phyloP scores from a whole-genome alignment of 306 rosid genomes.

The Cicer arietinum region DNA sequence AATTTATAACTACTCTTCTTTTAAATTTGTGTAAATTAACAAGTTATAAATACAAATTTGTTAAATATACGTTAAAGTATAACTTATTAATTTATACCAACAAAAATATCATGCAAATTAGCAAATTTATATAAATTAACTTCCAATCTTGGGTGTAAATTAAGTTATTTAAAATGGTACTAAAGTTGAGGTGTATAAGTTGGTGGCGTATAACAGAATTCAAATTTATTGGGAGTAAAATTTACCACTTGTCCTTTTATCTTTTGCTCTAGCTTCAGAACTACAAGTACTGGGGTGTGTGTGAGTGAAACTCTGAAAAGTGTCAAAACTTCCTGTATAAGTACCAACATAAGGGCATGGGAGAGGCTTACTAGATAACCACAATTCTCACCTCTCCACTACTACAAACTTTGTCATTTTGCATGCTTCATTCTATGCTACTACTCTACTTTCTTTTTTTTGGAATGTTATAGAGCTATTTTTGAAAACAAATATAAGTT shows the following conservation, averaged over 20 bases:
- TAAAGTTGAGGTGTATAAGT: not conserved
- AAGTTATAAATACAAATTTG: too few species aligned
- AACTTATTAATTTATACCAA: too few species aligned
- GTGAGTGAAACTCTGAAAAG: constrained; percentile 46
- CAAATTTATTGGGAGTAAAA: constrained; percentile 15
- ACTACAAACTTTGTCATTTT: constrained; percentile 8
- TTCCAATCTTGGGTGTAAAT: too few species aligned
- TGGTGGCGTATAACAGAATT: constrained; percentile 37
- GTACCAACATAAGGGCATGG: constrained; percentile 46
- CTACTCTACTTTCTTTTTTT: not conserved
- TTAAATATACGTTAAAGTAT: too few species aligned
- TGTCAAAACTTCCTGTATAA: constrained; percentile 35
- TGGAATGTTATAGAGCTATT: not conserved
- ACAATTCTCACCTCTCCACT: constrained; percentile 6
- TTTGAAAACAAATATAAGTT: not conserved
- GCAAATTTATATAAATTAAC: too few species aligned
- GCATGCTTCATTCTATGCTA: not conserved
- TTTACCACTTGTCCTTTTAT: constrained; percentile 35
- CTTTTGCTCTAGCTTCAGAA: not conserved
- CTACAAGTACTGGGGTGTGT: constrained; percentile 8
- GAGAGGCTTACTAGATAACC: constrained; percentile 39
- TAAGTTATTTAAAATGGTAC: too few species aligned
- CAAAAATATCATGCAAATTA: too few species aligned
- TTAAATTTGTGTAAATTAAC: too few species aligned
- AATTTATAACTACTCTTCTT: too few species aligned